Conservation (phyloP, 257 asterid genomes). For the Nicotiana benthamiana region DNA sequence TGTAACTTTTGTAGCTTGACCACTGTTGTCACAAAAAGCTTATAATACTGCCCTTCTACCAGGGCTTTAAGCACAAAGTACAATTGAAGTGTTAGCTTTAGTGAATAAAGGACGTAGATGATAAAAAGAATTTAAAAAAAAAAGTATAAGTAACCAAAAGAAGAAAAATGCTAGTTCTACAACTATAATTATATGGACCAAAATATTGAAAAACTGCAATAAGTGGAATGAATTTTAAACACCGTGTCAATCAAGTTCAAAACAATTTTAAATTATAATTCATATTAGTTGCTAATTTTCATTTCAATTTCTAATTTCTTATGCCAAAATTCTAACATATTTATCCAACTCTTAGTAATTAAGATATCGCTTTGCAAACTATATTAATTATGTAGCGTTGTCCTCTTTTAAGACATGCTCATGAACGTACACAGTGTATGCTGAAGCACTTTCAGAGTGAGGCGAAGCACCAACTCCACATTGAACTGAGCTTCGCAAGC, state of each 20-base stretch:
- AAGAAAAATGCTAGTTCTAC: background rate
- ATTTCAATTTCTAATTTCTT: background rate
- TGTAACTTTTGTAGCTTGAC: background rate
- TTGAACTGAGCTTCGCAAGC: background rate
- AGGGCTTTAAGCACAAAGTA: background rate
- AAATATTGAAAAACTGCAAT: background rate
- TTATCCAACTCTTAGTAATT: background rate
- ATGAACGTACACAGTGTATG: background rate
- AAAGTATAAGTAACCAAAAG: background rate
- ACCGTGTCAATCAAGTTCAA: background rate
- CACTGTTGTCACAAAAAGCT: background rate
- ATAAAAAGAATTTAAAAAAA: background rate
- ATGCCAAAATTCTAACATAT: background rate
- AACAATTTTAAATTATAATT: background rate
- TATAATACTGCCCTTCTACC: background rate
- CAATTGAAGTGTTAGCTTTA: background rate
- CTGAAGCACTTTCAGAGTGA: background rate
- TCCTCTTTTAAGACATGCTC: background rate
- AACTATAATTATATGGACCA: background rate
- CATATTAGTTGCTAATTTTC: background rate
- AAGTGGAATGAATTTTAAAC: background rate
- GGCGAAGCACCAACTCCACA: conserved; percentile 1
- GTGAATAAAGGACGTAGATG: background rate
- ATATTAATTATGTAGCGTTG: background rate
- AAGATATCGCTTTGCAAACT: background rate